Percentiles rank a stretch among this genome's conserved stretches.
Evolutionary conservation across 148 eudicot genomes (phyloP).

Genomic region (Heliamphora exappendiculata): DNA sequence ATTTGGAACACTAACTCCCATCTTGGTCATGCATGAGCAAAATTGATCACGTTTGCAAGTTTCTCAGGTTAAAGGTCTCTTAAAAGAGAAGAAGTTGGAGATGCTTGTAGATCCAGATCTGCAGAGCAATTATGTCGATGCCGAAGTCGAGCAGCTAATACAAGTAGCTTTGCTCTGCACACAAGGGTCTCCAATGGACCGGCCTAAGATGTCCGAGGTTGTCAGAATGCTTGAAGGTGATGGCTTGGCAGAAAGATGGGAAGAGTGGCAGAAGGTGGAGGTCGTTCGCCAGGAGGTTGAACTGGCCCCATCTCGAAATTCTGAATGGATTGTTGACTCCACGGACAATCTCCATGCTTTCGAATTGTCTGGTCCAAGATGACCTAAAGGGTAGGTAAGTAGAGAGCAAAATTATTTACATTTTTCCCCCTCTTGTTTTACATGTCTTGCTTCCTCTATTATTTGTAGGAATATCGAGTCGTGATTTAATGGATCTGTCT

Average conservation of each 20-base stretch:
- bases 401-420: neutral
- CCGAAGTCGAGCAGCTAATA: constrained; percentile 40
- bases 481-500: no score
- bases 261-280: constrained; percentile 51
- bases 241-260: constrained; percentile 51
- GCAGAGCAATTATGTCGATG: constrained; percentile 22
- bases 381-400: constrained; percentile 2
- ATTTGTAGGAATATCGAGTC: no score
- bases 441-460: neutral
- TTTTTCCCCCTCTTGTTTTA: neutral
- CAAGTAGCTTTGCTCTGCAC: constrained; percentile 47
- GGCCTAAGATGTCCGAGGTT: constrained; percentile 61
- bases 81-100: constrained; percentile 34
- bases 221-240: constrained; percentile 56
- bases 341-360: constrained; percentile 36
- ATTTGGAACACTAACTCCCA: neutral
- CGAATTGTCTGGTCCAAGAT: constrained; percentile 38
- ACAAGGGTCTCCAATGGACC: constrained; percentile 41
- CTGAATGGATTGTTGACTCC: constrained; percentile 37
- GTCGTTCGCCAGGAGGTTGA: constrained; percentile 35
- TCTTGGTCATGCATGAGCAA: neutral
- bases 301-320: constrained; percentile 23
- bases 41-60: neutral
- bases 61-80: constrained; percentile 34
- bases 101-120: constrained; percentile 35